Percentiles rank a stretch among this genome's conserved stretches.
phyloP scores from a whole-genome alignment of 2,329 filamentous ascomycete species.

The Phialemoniopsis sp. region DNA sequence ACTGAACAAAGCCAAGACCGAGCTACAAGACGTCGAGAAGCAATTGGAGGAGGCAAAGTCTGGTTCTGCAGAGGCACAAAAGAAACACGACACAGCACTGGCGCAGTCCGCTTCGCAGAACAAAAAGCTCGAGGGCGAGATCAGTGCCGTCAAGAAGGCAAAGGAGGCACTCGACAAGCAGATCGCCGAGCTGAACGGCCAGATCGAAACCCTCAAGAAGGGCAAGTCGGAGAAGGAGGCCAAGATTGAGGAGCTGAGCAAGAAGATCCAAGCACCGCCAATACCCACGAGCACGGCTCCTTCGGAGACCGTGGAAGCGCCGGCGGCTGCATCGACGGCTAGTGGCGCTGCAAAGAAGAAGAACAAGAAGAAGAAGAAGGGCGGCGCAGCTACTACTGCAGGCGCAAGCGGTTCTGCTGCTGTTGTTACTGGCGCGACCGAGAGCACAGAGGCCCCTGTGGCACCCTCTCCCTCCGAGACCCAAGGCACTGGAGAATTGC shows the following conservation, averaged over 20 bases:
- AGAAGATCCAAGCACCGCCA: slow-evolving; percentile 21
- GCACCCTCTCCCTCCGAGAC: slow-evolving; percentile 8
- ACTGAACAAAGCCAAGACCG: slow-evolving; percentile 35
- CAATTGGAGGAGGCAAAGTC: slow-evolving; percentile 21
- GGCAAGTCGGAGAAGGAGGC: slow-evolving; percentile 32
- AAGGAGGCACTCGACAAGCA: slow-evolving; percentile 38
- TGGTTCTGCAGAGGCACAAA: slow-evolving; percentile 7
- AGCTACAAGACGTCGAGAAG: slow-evolving; percentile 38
- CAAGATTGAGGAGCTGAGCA: slow-evolving; percentile 34
- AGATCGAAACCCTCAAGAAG: slow-evolving; percentile 34
- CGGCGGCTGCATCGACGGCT: slow-evolving; percentile 16
- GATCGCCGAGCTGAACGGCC: slow-evolving; percentile 37
- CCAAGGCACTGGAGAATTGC: slow-evolving; percentile 26
- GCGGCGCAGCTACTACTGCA: slow-evolving; percentile 31
- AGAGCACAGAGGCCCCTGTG: slow-evolving; percentile 20
- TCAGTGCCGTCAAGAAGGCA: slow-evolving; percentile 27
- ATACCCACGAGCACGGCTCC: no score
- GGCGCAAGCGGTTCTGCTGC: slow-evolving; percentile 27
- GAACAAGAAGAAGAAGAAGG: slow-evolving; percentile 89
- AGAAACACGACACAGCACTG: slow-evolving; percentile 30
- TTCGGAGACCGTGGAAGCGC: slow-evolving; percentile 4
- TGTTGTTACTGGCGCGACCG: slow-evolving; percentile 14
- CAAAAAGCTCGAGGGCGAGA: slow-evolving; percentile 33
- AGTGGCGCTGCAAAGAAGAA: slow-evolving; percentile 55
- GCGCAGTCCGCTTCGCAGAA: slow-evolving; percentile 26